A percentile compares a stretch with the other conserved stretches of the same genome.
Conservation (phyloP, 2,329 filamentous ascomycete genomes). For the Hypoxylon sp. region DNA sequence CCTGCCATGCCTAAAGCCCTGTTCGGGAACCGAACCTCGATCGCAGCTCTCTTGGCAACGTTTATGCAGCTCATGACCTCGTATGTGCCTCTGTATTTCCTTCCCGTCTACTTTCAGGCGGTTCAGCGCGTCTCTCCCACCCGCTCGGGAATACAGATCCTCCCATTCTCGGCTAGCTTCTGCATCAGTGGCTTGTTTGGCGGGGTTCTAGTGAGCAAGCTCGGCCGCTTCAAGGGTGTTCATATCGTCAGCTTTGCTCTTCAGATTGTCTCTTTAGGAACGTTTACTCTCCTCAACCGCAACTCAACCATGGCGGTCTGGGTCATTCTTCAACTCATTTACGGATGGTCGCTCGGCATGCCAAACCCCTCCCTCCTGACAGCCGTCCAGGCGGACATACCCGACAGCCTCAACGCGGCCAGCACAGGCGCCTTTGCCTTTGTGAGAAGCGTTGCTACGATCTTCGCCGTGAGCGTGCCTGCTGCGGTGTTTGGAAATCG, state of each 20-base stretch:
- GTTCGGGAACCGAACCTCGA: conserved; percentile 15
- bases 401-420: conserved; percentile 47
- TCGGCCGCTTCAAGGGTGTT: conserved; percentile 27
- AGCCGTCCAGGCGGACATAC: conserved; percentile 53
- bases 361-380: conserved; percentile 54
- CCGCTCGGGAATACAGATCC: conserved; percentile 53
- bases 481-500: conserved; percentile 52
- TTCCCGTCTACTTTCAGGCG: conserved; percentile 61
- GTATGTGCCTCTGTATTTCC: conserved; percentile 50
- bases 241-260: conserved; percentile 45
- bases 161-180: conserved; percentile 39
- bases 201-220: conserved; percentile 42
- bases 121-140: conserved; percentile 51
- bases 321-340: conserved; percentile 54
- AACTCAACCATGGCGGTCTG: conserved; percentile 51
- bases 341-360: conserved; percentile 54
- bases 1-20: conserved; percentile 55
- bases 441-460: conserved; percentile 56
- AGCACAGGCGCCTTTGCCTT: conserved; percentile 55
- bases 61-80: neutral
- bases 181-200: conserved; percentile 1
- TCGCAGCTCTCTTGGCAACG: neutral
- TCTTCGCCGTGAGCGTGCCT: conserved; percentile 56
- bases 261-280: conserved; percentile 51
- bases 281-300: conserved; percentile 52